These are phyloP conservation scores for Agaricus bisporus DNA, from an alignment of 768 basidiomycete genomes.

Conservation along the genomic window DNA sequence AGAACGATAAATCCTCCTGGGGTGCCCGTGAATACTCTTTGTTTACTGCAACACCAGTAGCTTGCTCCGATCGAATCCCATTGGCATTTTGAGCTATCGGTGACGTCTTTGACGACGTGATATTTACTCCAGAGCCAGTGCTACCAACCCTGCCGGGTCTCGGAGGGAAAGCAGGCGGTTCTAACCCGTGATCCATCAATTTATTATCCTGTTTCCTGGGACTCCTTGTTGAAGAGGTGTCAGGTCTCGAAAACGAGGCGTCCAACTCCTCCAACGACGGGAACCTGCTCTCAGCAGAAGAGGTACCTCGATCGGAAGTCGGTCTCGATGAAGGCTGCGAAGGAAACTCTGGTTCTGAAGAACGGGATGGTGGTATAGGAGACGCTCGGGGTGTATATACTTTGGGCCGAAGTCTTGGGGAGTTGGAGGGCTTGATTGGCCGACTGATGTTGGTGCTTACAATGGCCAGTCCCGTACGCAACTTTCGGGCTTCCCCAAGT, in stretches of 20 bases:
- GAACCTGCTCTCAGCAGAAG: constrained; percentile 66
- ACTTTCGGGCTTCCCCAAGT: constrained; percentile 67
- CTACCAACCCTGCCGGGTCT: constrained; percentile 7
- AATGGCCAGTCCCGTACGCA: constrained; percentile 65
- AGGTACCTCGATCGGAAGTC: constrained; percentile 24
- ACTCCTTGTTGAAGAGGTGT: constrained; percentile 4
- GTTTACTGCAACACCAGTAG: constrained; percentile 38
- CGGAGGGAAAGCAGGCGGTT: background rate
- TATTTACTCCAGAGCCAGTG: constrained; percentile 13
- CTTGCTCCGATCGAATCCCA: constrained; percentile 50
- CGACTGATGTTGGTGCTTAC: constrained; percentile 27
- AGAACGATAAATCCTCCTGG: background rate
- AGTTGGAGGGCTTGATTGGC: constrained; percentile 19
- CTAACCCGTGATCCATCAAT: background rate
- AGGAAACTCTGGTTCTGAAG: constrained; percentile 22
- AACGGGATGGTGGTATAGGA: constrained; percentile 31
- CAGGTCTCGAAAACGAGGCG: constrained; percentile 27
- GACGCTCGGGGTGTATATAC: constrained; percentile 11
- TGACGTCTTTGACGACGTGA: constrained; percentile 18
- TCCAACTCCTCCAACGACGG: constrained; percentile 86
- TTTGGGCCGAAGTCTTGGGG: constrained; percentile 6
- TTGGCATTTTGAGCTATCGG: constrained; percentile 21
- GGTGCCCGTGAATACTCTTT: constrained; percentile 14
- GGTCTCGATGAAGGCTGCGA: constrained; percentile 23
- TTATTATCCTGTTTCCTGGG: background rate